Conservation (phyloP, 345 rosid genomes). For the Rhizophora apiculata region DNA sequence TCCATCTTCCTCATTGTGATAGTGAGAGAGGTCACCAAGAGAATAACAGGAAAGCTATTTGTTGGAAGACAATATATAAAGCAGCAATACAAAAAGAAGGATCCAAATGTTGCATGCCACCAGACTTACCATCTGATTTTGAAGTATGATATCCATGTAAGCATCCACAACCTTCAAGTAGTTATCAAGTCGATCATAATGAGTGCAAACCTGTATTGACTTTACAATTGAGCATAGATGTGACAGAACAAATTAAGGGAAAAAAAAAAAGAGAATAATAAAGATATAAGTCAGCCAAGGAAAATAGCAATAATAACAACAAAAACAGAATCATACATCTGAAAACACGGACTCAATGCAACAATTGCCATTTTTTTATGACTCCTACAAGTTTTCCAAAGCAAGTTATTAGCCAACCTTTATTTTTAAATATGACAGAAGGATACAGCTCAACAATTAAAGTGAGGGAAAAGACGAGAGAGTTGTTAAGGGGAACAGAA, state of each 20-base stretch:
- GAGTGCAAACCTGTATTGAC: constrained; percentile 45
- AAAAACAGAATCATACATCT: background rate
- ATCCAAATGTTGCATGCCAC: background rate
- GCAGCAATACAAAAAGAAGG: background rate
- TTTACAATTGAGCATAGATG: background rate
- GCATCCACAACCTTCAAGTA: constrained; percentile 76
- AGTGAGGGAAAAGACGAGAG: background rate
- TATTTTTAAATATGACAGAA: background rate
- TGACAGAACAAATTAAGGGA: background rate
- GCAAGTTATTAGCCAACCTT: constrained; percentile 4
- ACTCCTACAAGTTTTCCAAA: background rate
- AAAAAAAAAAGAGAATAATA: background rate
- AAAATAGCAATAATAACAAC: background rate
- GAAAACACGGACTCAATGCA: background rate
- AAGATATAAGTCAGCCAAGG: background rate
- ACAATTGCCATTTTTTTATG: background rate
- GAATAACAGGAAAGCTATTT: background rate
- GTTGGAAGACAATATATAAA: background rate
- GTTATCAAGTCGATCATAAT: constrained; percentile 56
- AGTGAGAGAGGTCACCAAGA: background rate
- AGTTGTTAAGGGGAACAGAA: no score
- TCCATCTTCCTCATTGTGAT: no score
- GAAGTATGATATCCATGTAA: constrained; percentile 72
- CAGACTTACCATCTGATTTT: constrained; percentile 63
- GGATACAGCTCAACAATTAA: background rate